Evolutionary conservation across 2,329 filamentous ascomycete genomes (phyloP).

Genomic region (Erysiphe neolycopersici): DNA sequence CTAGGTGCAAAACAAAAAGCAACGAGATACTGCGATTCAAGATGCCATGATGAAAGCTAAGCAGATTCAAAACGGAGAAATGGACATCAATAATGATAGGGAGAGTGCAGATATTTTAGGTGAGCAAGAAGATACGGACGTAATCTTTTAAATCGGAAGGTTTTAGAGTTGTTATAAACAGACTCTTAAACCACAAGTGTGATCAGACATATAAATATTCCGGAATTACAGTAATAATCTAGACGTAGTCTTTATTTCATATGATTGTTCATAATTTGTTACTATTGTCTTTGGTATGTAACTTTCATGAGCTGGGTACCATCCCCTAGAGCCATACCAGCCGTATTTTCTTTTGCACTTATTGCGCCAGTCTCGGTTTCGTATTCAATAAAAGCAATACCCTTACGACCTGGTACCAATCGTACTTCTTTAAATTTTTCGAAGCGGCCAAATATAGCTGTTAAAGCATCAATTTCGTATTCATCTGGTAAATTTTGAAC

Average conservation of each 20-base stretch:
- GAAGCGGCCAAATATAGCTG: conserved; percentile 61
- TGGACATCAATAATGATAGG: conserved; percentile 21
- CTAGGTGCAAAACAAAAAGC: conserved; percentile 53
- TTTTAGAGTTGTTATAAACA: no score
- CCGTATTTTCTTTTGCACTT: conserved; percentile 76
- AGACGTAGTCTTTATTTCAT: conserved; percentile 1
- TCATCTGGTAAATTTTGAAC: conserved; percentile 77
- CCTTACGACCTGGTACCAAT: conserved; percentile 58
- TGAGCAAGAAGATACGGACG: conserved; percentile 54
- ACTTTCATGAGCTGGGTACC: conserved; percentile 66
- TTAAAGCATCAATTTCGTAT: conserved; percentile 56
- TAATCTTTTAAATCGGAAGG: conserved; percentile 39
- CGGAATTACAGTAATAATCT: conserved; percentile 7
- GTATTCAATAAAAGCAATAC: conserved; percentile 93
- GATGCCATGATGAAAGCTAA: conserved; percentile 55
- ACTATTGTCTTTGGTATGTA: conserved; percentile 75
- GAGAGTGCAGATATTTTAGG: conserved; percentile 39
- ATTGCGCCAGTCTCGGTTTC: conserved; percentile 74
- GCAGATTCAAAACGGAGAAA: conserved; percentile 23
- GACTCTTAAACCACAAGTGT: background rate
- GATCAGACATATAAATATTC: no score
- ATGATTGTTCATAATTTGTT: conserved; percentile 1
- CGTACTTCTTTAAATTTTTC: conserved; percentile 87
- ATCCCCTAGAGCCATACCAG: conserved; percentile 54
- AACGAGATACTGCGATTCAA: conserved; percentile 43